Percentiles rank a stretch among this genome's conserved stretches.
Evolutionary conservation across 768 basidiomycete genomes (phyloP).

Genomic region (Mycena maculata): DNA sequence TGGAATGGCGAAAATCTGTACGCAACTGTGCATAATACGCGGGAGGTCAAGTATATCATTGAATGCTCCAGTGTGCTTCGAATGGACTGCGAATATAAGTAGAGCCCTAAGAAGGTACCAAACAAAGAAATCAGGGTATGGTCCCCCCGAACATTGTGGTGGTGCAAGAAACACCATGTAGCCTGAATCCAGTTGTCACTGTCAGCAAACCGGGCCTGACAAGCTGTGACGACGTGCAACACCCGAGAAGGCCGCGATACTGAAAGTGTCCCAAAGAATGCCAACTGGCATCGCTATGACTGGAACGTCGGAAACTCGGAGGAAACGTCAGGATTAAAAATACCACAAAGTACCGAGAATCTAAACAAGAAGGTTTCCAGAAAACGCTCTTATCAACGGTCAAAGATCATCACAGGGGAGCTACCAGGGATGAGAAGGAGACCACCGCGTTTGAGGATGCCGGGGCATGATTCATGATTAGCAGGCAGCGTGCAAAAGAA

Average conservation of each 20-base stretch:
- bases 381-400: no score
- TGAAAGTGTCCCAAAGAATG: no score
- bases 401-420: no score
- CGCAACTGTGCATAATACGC: slow-evolving; percentile 35
- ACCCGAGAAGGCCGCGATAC: neutral
- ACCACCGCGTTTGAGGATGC: no score
- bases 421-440: no score
- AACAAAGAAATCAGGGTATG: slow-evolving; percentile 1
- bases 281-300: no score
- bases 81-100: neutral
- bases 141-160: slow-evolving; percentile 15
- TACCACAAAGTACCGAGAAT: no score
- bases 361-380: no score
- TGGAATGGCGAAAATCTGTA: slow-evolving; percentile 52
- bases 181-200: neutral
- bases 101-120: neutral
- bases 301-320: no score
- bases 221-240: neutral
- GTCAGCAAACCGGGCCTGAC: neutral
- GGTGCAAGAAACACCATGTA: slow-evolving; percentile 15
- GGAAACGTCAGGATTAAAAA: no score
- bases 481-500: no score
- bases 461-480: no score
- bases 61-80: neutral
- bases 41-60: slow-evolving; percentile 25